These are phyloP conservation scores for Daldinia grandis DNA, from an alignment of 495 filamentous ascomycete species.

Conservation along the genomic window DNA sequence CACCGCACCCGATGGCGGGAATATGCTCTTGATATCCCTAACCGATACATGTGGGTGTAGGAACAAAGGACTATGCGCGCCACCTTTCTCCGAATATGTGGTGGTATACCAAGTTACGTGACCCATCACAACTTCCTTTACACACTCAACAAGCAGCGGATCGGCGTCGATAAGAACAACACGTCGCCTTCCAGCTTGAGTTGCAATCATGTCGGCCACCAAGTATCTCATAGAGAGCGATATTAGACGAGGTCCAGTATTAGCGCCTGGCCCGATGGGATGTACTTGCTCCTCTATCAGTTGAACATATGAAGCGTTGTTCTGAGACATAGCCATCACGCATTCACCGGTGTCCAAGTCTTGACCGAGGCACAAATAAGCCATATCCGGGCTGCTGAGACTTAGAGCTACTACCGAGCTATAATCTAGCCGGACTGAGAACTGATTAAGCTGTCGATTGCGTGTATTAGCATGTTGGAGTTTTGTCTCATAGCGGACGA, in stretches of 20 bases:
- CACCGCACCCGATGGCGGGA: constrained; percentile 28
- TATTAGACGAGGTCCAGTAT: constrained; percentile 15
- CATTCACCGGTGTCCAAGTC: constrained; percentile 31
- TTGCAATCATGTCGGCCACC: constrained; percentile 26
- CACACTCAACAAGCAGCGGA: constrained; percentile 39
- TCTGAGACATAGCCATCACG: constrained; percentile 43
- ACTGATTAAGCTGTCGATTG: background rate
- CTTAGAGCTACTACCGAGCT: constrained; percentile 46
- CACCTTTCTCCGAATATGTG: constrained; percentile 21
- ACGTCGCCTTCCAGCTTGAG: background rate
- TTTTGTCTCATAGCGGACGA: constrained; percentile 32
- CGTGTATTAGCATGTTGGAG: background rate
- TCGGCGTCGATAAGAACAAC: constrained; percentile 51
- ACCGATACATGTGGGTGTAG: constrained; percentile 39
- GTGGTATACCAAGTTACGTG: constrained; percentile 28
- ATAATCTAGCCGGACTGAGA: constrained; percentile 49
- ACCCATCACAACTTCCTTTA: constrained; percentile 34
- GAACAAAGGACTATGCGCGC: constrained; percentile 1
- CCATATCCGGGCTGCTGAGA: constrained; percentile 9
- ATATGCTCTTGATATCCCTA: constrained; percentile 43
- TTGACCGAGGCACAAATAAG: constrained; percentile 48
- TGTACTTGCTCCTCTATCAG: constrained; percentile 9
- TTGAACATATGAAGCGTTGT: constrained; percentile 46
- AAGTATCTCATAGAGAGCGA: constrained; percentile 44
- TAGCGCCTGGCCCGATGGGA: background rate